These are phyloP conservation scores for Yamadazyma trypodendri DNA, from an alignment of 1,139 yeast genomes.

Conservation along the genomic window DNA sequence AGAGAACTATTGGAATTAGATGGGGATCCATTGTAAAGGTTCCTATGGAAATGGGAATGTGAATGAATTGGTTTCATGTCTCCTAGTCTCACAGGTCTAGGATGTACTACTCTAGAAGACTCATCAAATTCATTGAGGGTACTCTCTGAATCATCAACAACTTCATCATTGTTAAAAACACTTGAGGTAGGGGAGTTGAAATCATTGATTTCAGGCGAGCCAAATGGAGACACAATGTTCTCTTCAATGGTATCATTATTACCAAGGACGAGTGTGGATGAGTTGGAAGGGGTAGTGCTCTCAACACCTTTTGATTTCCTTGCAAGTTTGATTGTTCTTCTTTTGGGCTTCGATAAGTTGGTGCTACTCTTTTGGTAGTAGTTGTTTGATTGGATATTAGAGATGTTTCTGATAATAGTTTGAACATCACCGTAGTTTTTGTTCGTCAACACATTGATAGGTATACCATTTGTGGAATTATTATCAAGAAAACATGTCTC, in stretches of 20 bases:
- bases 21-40: conserved; percentile 16
- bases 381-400: conserved; percentile 46
- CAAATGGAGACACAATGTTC: background rate
- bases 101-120: conserved; percentile 22
- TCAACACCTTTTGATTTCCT: conserved; percentile 9
- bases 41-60: conserved; percentile 19
- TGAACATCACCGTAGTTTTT: conserved; percentile 32
- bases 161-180: background rate
- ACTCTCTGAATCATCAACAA: conserved; percentile 10
- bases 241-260: background rate
- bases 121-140: conserved; percentile 13
- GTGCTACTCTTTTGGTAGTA: conserved; percentile 33
- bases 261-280: background rate
- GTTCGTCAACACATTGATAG: conserved; percentile 33
- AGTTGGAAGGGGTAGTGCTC: background rate
- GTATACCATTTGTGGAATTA: conserved; percentile 32
- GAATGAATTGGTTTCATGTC: conserved; percentile 16
- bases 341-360: conserved; percentile 39
- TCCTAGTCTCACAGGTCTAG: conserved; percentile 24
- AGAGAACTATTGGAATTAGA: conserved; percentile 17
- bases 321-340: conserved; percentile 47
- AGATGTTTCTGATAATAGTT: conserved; percentile 43
- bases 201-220: conserved; percentile 1
- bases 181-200: background rate
- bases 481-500: conserved; percentile 7